Conservation (phyloP, 306 rosid species). For the Mucuna pruriens region DNA sequence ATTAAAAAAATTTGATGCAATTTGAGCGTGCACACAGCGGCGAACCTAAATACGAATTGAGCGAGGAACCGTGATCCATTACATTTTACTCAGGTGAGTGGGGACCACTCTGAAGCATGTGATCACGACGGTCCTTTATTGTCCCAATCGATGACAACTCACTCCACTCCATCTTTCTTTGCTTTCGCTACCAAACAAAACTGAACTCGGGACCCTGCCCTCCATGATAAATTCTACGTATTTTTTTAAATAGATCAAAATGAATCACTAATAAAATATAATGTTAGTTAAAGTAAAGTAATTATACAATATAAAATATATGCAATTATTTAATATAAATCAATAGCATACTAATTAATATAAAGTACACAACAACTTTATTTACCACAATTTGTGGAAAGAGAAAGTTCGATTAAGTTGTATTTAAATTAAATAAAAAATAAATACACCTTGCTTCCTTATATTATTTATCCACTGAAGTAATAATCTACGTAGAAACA, state of each 20-base stretch:
- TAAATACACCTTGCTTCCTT: neutral
- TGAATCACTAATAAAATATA: neutral
- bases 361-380: neutral
- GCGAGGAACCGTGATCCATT: neutral
- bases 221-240: neutral
- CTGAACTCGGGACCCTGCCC: neutral
- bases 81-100: neutral
- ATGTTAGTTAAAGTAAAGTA: neutral
- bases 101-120: conserved; percentile 43
- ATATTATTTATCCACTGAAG: neutral
- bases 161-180: conserved; percentile 37
- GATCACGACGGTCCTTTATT: conserved; percentile 24
- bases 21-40: neutral
- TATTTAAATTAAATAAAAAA: neutral
- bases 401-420: neutral
- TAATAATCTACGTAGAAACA: neutral
- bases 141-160: conserved; percentile 33
- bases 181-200: conserved; percentile 35
- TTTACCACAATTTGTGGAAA: neutral
- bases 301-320: neutral
- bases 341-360: neutral
- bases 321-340: neutral
- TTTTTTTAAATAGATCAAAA: neutral
- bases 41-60: neutral
- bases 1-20: neutral